Evolutionary conservation across 1,284 basidiomycete species (phyloP).

Genomic region (Pseudozyma thailandica): DNA sequence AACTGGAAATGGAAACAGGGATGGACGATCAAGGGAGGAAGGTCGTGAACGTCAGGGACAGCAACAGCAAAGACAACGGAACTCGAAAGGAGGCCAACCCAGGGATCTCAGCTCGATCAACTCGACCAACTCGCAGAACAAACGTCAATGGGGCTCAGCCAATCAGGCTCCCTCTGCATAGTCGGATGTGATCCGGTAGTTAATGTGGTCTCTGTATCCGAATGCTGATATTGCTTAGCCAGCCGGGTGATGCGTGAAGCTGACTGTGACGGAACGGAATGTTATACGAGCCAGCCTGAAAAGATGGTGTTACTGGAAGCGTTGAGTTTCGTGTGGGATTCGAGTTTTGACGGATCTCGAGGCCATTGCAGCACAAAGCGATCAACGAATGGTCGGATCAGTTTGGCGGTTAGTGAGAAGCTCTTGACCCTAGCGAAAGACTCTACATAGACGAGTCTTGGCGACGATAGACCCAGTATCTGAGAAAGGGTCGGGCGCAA

Average conservation of each 20-base stretch:
- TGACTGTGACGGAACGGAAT: neutral
- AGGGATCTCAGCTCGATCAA: conserved; percentile 41
- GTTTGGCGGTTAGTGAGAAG: conserved; percentile 84
- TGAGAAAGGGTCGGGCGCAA: neutral
- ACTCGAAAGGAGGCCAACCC: conserved; percentile 27
- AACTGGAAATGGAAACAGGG: conserved; percentile 8
- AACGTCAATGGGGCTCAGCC: conserved; percentile 30
- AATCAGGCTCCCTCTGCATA: conserved; percentile 2
- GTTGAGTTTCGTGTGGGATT: neutral
- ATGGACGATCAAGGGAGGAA: conserved; percentile 3
- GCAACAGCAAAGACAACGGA: conserved; percentile 20
- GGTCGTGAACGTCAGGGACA: conserved; percentile 9
- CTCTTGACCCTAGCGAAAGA: conserved; percentile 88
- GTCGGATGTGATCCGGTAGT: no score
- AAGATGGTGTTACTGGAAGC: conserved; percentile 31
- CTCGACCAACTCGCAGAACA: conserved; percentile 36
- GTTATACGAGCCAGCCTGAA: conserved; percentile 38
- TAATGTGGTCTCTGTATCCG: no score
- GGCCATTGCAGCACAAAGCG: conserved; percentile 73
- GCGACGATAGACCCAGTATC: conserved; percentile 80
- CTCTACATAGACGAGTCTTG: conserved; percentile 87
- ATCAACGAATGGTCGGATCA: conserved; percentile 84
- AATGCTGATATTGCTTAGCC: no score
- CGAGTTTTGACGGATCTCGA: conserved; percentile 10
- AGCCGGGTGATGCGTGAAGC: no score